A percentile compares a stretch with the other conserved stretches of the same genome.
phyloP scores from a whole-genome alignment of 768 basidiomycete genomes.

The Hygrophoropsis aurantiaca region DNA sequence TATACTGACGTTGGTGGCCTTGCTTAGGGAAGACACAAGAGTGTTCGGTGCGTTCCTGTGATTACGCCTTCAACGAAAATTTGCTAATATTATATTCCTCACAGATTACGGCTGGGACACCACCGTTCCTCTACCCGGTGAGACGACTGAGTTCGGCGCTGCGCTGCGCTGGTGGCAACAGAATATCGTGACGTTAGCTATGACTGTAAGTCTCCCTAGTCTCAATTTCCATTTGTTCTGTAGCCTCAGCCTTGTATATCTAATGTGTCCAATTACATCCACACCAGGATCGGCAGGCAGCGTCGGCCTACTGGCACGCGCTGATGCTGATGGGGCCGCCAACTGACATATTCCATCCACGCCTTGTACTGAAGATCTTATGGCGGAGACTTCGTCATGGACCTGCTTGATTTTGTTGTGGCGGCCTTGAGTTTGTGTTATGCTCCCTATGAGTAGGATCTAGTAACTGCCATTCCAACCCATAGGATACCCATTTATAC shows the following conservation, averaged over 20 bases:
- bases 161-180: constrained; percentile 2
- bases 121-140: constrained; percentile 11
- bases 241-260: neutral
- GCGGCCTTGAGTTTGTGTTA: too few species aligned
- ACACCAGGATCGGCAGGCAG: constrained; percentile 15
- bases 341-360: constrained; percentile 16
- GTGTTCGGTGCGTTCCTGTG: neutral
- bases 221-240: neutral
- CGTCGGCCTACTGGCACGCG: constrained; percentile 10
- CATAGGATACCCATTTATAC: too few species aligned
- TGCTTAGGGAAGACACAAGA: constrained; percentile 9
- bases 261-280: neutral
- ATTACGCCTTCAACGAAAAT: neutral
- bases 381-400: constrained; percentile 4
- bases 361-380: constrained; percentile 17
- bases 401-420: neutral
- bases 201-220: constrained; percentile 8
- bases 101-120: constrained; percentile 16
- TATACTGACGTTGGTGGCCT: too few species aligned
- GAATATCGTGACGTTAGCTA: constrained; percentile 8
- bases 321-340: constrained; percentile 11
- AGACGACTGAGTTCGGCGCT: constrained; percentile 7
- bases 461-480: too few species aligned
- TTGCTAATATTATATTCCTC: neutral
- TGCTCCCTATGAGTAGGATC: too few species aligned